A percentile compares a stretch with the other conserved stretches of the same genome.
Conservation (phyloP, 2,329 filamentous ascomycete genomes). For the Fusarium robinianum region DNA sequence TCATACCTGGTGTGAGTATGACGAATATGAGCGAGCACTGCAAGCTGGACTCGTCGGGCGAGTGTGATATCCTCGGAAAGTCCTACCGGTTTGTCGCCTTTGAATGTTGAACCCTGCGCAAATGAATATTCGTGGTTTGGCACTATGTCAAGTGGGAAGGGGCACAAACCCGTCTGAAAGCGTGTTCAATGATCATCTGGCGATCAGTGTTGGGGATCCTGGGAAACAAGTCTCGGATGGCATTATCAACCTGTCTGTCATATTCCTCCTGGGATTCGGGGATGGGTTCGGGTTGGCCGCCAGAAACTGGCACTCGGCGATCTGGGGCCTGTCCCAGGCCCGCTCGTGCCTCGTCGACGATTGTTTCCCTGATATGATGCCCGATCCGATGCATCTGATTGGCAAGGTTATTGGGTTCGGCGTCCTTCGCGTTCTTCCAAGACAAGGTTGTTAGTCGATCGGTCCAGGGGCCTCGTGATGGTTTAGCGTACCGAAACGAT, state of each 20-base stretch:
- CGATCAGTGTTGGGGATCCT: constrained; percentile 68
- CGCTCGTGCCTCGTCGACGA: constrained; percentile 59
- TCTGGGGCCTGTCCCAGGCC: constrained; percentile 36
- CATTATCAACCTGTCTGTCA: constrained; percentile 64
- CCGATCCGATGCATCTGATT: constrained; percentile 63
- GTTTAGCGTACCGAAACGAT: constrained; percentile 62
- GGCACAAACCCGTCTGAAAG: constrained; percentile 63
- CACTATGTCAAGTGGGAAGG: constrained; percentile 6
- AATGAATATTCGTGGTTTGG: constrained; percentile 21
- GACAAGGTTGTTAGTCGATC: constrained; percentile 17
- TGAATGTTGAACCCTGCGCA: constrained; percentile 53
- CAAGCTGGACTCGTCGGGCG: constrained; percentile 66
- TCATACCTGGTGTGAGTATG: constrained; percentile 71
- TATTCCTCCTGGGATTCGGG: constrained; percentile 64
- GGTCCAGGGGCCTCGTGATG: not conserved
- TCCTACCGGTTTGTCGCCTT: constrained; percentile 61
- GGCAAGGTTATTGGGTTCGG: constrained; percentile 46
- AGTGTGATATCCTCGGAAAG: constrained; percentile 60
- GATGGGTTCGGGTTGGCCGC: constrained; percentile 59
- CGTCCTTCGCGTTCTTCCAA: constrained; percentile 39
- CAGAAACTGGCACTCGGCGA: constrained; percentile 20
- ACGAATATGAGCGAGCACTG: constrained; percentile 68
- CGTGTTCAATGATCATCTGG: constrained; percentile 63
- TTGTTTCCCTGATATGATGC: constrained; percentile 62
- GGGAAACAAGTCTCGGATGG: constrained; percentile 66